Percentiles rank a stretch among this genome's conserved stretches.
These are phyloP conservation scores for Casaregolazyma suthepensis DNA, from an alignment of 1,139 yeast species.

Conservation along the genomic window DNA sequence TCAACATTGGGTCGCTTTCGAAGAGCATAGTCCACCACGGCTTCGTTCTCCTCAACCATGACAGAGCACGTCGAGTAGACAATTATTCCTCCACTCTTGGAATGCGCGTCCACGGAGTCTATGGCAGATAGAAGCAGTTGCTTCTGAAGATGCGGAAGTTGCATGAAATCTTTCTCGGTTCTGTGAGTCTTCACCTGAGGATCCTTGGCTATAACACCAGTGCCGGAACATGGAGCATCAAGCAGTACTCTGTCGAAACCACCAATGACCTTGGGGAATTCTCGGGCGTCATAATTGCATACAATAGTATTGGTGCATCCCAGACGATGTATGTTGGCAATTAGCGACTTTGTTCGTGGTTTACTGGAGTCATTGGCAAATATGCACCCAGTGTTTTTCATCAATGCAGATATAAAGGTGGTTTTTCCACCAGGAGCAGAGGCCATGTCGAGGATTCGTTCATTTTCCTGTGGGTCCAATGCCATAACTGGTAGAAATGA, in stretches of 20 bases:
- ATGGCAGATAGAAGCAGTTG: constrained; percentile 91
- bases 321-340: constrained; percentile 94
- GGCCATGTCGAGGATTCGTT: constrained; percentile 96
- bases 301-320: constrained; percentile 97
- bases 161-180: constrained; percentile 93
- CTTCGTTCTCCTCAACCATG: constrained; percentile 96
- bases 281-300: constrained; percentile 97
- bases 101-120: constrained; percentile 91
- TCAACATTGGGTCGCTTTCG: constrained; percentile 95
- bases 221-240: constrained; percentile 99
- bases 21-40: constrained; percentile 96
- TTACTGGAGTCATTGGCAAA: constrained; percentile 97
- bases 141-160: constrained; percentile 93
- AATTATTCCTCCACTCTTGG: constrained; percentile 87
- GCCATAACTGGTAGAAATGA: constrained; percentile 98
- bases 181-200: constrained; percentile 90
- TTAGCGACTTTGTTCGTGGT: constrained; percentile 90
- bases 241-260: constrained; percentile 92
- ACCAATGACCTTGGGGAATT: constrained; percentile 96
- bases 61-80: constrained; percentile 98
- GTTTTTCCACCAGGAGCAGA: constrained; percentile 99
- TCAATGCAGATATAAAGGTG: constrained; percentile 88
- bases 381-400: constrained; percentile 97
- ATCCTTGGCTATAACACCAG: constrained; percentile 98
- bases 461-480: constrained; percentile 90